Percentiles rank a stretch among this genome's conserved stretches.
Evolutionary conservation across 805 yeast genomes (phyloP).

Genomic region (Pichia manshurica): DNA sequence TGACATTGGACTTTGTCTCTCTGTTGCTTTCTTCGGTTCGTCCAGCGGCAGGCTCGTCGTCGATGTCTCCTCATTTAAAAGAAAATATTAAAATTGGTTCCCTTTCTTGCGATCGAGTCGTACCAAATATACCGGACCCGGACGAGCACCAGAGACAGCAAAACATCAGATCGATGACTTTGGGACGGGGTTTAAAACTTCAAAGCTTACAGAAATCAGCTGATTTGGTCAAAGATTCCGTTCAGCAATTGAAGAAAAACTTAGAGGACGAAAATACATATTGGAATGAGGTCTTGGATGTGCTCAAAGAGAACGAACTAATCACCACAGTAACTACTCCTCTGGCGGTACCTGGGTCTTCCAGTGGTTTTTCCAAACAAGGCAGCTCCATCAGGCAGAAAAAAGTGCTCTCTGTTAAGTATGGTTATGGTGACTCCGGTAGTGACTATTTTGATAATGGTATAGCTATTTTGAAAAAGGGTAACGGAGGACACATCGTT

Average conservation of each 20-base stretch:
- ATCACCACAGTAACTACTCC: slow-evolving; percentile 46
- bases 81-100: slow-evolving; percentile 74
- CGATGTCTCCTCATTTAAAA: slow-evolving; percentile 80
- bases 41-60: slow-evolving; percentile 80
- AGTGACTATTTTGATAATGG: slow-evolving; percentile 72
- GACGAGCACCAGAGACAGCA: slow-evolving; percentile 13
- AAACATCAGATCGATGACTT: slow-evolving; percentile 20
- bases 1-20: slow-evolving; percentile 83
- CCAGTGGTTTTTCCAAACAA: background rate
- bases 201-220: slow-evolving; percentile 58
- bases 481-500: slow-evolving; percentile 37
- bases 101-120: slow-evolving; percentile 45
- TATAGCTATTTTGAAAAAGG: slow-evolving; percentile 59
- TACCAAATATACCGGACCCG: slow-evolving; percentile 20
- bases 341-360: background rate
- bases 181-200: slow-evolving; percentile 81
- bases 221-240: slow-evolving; percentile 44
- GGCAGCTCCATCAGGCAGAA: background rate
- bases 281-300: slow-evolving; percentile 50
- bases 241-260: slow-evolving; percentile 46
- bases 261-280: slow-evolving; percentile 57
- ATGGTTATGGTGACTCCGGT: slow-evolving; percentile 90
- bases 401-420: slow-evolving; percentile 55
- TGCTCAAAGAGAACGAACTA: slow-evolving; percentile 49
- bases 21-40: slow-evolving; percentile 71